Evolutionary conservation across 2,329 filamentous ascomycete species (phyloP), one percentile per base, ranked within the genome.

Genomic region (Thielaviopsis ethacetica): DNA sequence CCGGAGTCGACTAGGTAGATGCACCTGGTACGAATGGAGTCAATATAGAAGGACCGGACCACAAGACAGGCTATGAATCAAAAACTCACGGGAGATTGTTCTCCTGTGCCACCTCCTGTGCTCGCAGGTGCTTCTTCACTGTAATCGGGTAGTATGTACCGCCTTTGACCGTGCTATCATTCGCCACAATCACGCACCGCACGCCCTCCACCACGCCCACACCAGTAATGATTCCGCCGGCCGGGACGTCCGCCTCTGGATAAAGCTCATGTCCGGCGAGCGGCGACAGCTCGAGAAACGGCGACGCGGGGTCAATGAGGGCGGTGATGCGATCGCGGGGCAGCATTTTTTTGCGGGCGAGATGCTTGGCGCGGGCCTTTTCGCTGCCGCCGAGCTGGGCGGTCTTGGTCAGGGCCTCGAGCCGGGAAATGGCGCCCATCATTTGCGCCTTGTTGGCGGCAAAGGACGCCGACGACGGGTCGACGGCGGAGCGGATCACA

Each of bases 141-240:
- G 91, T 98, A 65, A 97, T 89, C 1, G 91, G 91, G 68, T 91
- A 97, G 73, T 98, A 98, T 1, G 91, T 95, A 24, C 91, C 91
- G 57, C 91, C 91, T 73, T 97, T 98, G 67, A 97, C 91, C 19
- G 91, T 96, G 73, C 88, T 94, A 69, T 96, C 91, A 69, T 97
- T 96, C 60, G 90, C 91, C 55, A 96, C 87, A 65, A 97, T 87
- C 74, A 96, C 85, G 70, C 91, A 97, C 49, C 84, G 85, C 26
- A 95, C 89, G 15, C 91, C 91, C 68, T 93, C 86, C 26, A 98
- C 87, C 1, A 86, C 85, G 2, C 91, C 91, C 57, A 97, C 82
- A 0, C 91, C 93, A 0, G 93, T 94, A 61, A 98, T 89, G 64
- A 98, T 93, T 6, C 90, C 91, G 26, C 86, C 93, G 0, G 88